Evolutionary conservation across 2,329 filamentous ascomycete species (phyloP).

Genomic region (Alternaria gaisen): DNA sequence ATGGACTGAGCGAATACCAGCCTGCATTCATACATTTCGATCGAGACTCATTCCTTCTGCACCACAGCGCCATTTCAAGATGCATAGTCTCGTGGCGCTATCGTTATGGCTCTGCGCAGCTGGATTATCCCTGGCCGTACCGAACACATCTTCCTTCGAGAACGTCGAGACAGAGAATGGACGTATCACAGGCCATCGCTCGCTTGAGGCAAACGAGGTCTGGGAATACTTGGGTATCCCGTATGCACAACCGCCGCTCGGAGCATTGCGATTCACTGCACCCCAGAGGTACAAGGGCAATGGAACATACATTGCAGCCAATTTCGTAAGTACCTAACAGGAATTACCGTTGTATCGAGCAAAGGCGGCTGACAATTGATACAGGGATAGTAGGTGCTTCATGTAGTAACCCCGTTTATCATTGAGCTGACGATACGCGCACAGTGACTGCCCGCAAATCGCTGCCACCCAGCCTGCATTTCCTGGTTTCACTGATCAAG

Average conservation of each 20-base stretch:
- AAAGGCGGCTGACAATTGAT: neutral
- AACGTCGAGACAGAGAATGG: constrained; percentile 29
- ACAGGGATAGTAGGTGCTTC: constrained; percentile 23
- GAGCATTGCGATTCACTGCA: constrained; percentile 41
- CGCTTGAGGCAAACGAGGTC: constrained; percentile 26
- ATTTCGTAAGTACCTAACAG: constrained; percentile 19
- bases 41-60: neutral
- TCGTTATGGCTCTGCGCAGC: neutral
- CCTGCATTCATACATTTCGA: neutral
- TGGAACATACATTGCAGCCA: constrained; percentile 15
- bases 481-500: constrained; percentile 36
- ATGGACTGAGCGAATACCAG: neutral
- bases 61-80: neutral
- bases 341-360: neutral
- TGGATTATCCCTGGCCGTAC: neutral
- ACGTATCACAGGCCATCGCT: constrained; percentile 34
- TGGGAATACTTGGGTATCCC: constrained; percentile 48
- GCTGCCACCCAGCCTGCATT: constrained; percentile 20
- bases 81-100: neutral
- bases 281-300: constrained; percentile 25
- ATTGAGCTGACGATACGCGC: constrained; percentile 5
- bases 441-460: constrained; percentile 31
- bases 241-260: constrained; percentile 44
- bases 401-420: neutral
- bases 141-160: constrained; percentile 18